Conservation (phyloP, 352 stramenopile genomes). For the Globisporangium nodosum region DNA sequence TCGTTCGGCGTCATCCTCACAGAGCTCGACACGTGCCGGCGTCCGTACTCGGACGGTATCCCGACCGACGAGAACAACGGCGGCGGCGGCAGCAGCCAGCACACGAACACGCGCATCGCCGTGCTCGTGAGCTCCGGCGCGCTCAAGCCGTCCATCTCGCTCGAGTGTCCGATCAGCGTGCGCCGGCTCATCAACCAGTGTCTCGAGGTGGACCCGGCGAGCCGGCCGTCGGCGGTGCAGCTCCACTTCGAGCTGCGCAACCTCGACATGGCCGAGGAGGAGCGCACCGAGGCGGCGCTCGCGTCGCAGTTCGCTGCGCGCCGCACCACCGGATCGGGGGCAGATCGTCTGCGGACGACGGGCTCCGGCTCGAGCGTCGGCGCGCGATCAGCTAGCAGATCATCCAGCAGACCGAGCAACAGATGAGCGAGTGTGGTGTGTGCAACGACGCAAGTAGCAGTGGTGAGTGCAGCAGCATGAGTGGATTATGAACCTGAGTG, state of each 20-base stretch:
- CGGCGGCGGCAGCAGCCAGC: conserved; percentile 11
- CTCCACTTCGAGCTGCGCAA: conserved; percentile 56
- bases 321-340: not conserved
- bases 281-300: conserved; percentile 2
- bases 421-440: not conserved
- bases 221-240: conserved; percentile 55
- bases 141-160: conserved; percentile 37
- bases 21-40: conserved; percentile 34
- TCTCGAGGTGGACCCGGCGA: conserved; percentile 38
- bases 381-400: not conserved
- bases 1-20: conserved; percentile 26
- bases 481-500: not conserved
- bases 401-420: not conserved
- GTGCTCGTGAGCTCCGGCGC: conserved; percentile 43
- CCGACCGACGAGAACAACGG: conserved; percentile 10
- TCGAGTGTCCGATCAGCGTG: conserved; percentile 47
- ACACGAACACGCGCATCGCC: conserved; percentile 33
- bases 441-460: not conserved
- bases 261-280: conserved; percentile 10
- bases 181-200: conserved; percentile 43
- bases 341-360: not conserved
- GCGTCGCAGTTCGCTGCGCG: not conserved
- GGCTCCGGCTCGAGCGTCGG: not conserved
- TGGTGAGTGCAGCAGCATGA: not conserved
- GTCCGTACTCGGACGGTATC: conserved; percentile 18